These are phyloP conservation scores for Lasiodiplodia theobromae DNA, from an alignment of 2,329 filamentous ascomycete genomes.

Conservation along the genomic window DNA sequence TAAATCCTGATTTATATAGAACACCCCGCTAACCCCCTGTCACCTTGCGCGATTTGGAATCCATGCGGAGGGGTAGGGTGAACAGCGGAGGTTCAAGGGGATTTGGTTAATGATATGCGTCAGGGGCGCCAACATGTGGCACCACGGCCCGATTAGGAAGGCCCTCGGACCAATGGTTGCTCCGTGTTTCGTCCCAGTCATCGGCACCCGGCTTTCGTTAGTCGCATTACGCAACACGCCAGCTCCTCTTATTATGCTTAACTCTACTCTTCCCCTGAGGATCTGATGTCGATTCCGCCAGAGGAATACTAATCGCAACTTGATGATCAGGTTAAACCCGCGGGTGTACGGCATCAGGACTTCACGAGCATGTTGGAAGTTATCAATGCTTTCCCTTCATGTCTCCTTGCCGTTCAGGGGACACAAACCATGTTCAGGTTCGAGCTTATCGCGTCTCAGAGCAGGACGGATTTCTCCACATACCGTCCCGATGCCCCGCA, in stretches of 20 bases:
- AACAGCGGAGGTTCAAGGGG: neutral
- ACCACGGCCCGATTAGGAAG: neutral
- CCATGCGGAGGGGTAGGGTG: neutral
- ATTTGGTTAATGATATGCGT: neutral
- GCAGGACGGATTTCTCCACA: too few species aligned
- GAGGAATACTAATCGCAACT: neutral
- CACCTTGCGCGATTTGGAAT: neutral
- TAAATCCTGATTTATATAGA: neutral
- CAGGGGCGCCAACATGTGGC: neutral
- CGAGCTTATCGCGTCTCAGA: too few species aligned
- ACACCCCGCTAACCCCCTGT: neutral
- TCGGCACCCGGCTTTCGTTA: neutral
- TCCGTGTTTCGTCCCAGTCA: neutral
- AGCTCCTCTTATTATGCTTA: neutral
- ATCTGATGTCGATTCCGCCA: neutral
- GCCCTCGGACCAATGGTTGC: neutral
- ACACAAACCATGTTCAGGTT: too few species aligned
- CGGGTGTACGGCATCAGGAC: too few species aligned
- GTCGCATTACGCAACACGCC: neutral
- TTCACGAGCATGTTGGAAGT: too few species aligned
- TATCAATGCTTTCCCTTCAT: too few species aligned
- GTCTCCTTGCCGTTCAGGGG: too few species aligned
- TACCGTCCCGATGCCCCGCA: too few species aligned
- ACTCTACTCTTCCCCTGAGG: neutral
- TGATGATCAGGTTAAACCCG: neutral